phyloP scores from a whole-genome alignment of 208 protist species.

The Leishmania arabica region DNA sequence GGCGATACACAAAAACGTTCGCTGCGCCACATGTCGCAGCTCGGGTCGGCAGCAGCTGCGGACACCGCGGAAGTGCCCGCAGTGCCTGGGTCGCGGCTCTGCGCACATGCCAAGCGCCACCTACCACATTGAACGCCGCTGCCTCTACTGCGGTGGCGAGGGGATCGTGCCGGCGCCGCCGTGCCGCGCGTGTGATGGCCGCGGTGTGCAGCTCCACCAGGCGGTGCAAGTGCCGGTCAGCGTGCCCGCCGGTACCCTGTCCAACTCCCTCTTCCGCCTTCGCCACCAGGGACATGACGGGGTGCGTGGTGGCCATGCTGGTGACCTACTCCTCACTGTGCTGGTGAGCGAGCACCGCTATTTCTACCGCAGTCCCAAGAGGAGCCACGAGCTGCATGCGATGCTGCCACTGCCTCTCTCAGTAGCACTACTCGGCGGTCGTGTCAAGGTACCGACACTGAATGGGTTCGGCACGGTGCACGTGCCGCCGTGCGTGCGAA shows the following conservation, averaged over 20 bases:
- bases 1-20: conserved; percentile 42
- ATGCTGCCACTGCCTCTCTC: conserved; percentile 83
- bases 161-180: conserved; percentile 59
- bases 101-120: conserved; percentile 75
- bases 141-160: conserved; percentile 77
- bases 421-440: conserved; percentile 71
- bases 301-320: conserved; percentile 70
- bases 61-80: conserved; percentile 60
- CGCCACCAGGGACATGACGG: conserved; percentile 79
- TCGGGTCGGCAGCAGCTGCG: conserved; percentile 39
- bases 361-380: conserved; percentile 54
- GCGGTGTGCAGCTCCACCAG: conserved; percentile 44
- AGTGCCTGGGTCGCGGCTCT: conserved; percentile 80
- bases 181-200: conserved; percentile 64
- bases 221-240: conserved; percentile 37
- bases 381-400: conserved; percentile 53
- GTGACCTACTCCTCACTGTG: conserved; percentile 77
- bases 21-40: conserved; percentile 61
- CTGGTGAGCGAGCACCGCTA: conserved; percentile 73
- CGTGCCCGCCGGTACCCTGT: conserved; percentile 45
- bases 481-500: conserved; percentile 78
- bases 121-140: conserved; percentile 86
- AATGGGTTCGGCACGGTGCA: conserved; percentile 35
- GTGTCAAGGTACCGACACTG: conserved; percentile 68
- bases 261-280: conserved; percentile 48